A percentile compares a stretch with the other conserved stretches of the same genome.
These are phyloP conservation scores for Trametes cingulata DNA, from an alignment of 768 basidiomycete species.

Conservation along the genomic window DNA sequence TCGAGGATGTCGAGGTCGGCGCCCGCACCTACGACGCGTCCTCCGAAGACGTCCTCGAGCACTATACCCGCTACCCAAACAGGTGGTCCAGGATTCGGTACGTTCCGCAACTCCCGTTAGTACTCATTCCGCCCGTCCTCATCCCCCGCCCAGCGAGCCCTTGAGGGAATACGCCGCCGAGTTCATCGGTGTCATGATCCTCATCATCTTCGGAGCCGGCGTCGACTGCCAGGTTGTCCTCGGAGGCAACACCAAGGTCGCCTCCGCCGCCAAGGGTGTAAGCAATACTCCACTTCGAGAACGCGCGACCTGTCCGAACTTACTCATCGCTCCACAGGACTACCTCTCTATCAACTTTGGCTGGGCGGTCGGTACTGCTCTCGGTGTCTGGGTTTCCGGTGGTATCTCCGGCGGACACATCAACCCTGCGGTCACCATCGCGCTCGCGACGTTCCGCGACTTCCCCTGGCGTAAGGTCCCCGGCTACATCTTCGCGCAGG, in stretches of 20 bases:
- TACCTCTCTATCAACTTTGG: slow-evolving; percentile 53
- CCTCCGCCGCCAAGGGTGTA: slow-evolving; percentile 56
- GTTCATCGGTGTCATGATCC: slow-evolving; percentile 58
- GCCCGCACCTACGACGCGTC: not conserved
- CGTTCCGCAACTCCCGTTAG: slow-evolving; percentile 11
- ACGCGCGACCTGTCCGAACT: not conserved
- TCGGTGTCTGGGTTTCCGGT: slow-evolving; percentile 68
- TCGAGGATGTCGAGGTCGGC: slow-evolving; percentile 2
- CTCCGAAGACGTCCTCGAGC: slow-evolving; percentile 23
- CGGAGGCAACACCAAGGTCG: slow-evolving; percentile 45
- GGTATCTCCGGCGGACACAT: slow-evolving; percentile 72
- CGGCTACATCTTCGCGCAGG: slow-evolving; percentile 60
- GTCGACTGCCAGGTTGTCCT: slow-evolving; percentile 59
- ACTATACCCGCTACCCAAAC: slow-evolving; percentile 47
- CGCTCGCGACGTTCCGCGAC: slow-evolving; percentile 64
- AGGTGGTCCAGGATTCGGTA: slow-evolving; percentile 59
- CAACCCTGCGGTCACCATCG: slow-evolving; percentile 58
- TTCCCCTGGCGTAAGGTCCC: slow-evolving; percentile 87
- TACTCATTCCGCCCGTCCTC: not conserved
- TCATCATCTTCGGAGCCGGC: slow-evolving; percentile 61
- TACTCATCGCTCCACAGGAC: slow-evolving; percentile 32
- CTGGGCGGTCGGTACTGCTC: slow-evolving; percentile 59
- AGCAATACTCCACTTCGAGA: slow-evolving; percentile 9
- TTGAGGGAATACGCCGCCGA: slow-evolving; percentile 67
- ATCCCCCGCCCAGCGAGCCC: slow-evolving; percentile 3